A percentile compares a stretch with the other conserved stretches of the same genome.
Evolutionary conservation across 495 filamentous ascomycete genomes (phyloP).

Genomic region (Evansstolkia leycettana): DNA sequence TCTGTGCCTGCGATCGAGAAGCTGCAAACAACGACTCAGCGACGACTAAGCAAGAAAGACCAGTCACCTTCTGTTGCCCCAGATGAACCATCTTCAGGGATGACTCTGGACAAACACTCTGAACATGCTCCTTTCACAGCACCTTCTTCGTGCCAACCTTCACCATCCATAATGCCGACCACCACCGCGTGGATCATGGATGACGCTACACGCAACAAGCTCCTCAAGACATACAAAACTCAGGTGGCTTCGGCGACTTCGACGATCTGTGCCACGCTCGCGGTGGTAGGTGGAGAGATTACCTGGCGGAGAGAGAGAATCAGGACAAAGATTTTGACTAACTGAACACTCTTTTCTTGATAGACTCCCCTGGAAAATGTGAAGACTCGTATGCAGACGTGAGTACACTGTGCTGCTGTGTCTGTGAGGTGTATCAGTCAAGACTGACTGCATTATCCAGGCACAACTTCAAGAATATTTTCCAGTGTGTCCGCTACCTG

Average conservation of each 20-base stretch:
- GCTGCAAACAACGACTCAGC: conserved; percentile 4
- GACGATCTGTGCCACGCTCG: conserved; percentile 31
- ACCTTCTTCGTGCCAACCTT: conserved; percentile 14
- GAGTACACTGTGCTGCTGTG: conserved; percentile 6
- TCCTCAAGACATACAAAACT: conserved; percentile 34
- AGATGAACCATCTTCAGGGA: conserved; percentile 26
- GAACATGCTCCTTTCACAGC: conserved; percentile 31
- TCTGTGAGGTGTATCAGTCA: neutral
- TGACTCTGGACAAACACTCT: conserved; percentile 31
- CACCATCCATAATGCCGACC: conserved; percentile 21
- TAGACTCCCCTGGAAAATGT: conserved; percentile 37
- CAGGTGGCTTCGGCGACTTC: conserved; percentile 34
- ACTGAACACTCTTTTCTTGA: neutral
- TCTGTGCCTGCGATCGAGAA: too few relatives aligned
- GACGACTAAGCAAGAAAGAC: conserved; percentile 3
- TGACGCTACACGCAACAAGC: conserved; percentile 23
- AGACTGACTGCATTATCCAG: conserved; percentile 11
- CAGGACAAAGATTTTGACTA: neutral
- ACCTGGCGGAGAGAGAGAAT: neutral
- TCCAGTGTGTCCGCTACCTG: conserved; percentile 29
- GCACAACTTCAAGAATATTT: conserved; percentile 31
- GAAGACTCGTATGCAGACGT: conserved; percentile 42
- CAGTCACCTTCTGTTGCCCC: conserved; percentile 8
- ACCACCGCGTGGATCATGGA: conserved; percentile 28
- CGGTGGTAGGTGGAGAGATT: conserved; percentile 23